These are phyloP conservation scores for Leccinum obscurum DNA, from an alignment of 768 basidiomycete genomes.

Conservation along the genomic window DNA sequence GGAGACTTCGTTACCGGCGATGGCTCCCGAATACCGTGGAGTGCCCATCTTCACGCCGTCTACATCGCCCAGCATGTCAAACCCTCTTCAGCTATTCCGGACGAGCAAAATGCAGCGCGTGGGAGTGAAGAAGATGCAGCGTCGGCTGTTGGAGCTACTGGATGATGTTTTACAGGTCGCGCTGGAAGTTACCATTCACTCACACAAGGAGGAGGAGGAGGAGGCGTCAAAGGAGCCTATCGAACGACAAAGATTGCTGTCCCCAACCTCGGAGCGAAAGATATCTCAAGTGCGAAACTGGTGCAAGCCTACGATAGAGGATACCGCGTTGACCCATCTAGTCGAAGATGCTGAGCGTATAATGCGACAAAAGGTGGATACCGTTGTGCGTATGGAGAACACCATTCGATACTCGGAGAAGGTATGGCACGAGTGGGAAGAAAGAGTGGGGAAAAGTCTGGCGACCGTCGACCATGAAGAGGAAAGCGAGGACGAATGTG, in stretches of 20 bases:
- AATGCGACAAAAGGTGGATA: slow-evolving; percentile 92
- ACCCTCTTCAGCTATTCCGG: slow-evolving; percentile 77
- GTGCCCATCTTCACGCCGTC: slow-evolving; percentile 80
- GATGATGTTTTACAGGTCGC: slow-evolving; percentile 83
- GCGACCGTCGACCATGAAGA: slow-evolving; percentile 58
- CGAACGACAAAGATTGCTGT: slow-evolving; percentile 87
- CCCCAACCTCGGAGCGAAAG: slow-evolving; percentile 86
- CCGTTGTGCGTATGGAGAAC: slow-evolving; percentile 93
- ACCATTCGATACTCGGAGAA: slow-evolving; percentile 97
- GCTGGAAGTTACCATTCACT: slow-evolving; percentile 80
- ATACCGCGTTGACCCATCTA: slow-evolving; percentile 79
- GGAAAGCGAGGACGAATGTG: slow-evolving; percentile 45
- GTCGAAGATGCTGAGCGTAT: slow-evolving; percentile 86
- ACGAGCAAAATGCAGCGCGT: slow-evolving; percentile 75
- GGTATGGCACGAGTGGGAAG: slow-evolving; percentile 96
- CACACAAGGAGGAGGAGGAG: slow-evolving; percentile 80
- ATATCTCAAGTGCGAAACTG: slow-evolving; percentile 82
- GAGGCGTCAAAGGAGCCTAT: slow-evolving; percentile 91
- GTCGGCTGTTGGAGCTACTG: slow-evolving; percentile 79
- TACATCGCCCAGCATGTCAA: slow-evolving; percentile 67
- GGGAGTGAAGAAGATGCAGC: slow-evolving; percentile 79
- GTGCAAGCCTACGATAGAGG: slow-evolving; percentile 83
- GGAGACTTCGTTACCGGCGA: slow-evolving; percentile 68
- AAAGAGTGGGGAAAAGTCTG: slow-evolving; percentile 72
- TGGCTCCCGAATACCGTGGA: slow-evolving; percentile 80